Conservation (phyloP, 208 protist genomes). For the Tritrichomonas foetus region DNA sequence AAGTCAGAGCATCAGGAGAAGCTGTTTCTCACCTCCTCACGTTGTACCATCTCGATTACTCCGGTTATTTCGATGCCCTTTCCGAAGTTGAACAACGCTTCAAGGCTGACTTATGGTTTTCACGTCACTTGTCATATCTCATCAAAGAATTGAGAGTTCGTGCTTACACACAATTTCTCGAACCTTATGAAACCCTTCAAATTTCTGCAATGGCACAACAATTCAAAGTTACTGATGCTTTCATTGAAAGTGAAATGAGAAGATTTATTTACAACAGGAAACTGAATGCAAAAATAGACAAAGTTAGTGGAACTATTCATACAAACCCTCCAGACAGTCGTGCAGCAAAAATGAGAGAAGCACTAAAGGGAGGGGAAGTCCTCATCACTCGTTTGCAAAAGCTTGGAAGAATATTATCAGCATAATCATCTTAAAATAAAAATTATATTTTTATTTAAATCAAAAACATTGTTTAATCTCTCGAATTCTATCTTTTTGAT, state of each 20-base stretch:
- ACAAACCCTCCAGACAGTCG: conserved; percentile 18
- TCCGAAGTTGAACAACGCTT: neutral
- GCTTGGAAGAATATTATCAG: neutral
- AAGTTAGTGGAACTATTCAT: conserved; percentile 19
- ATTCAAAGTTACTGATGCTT: neutral
- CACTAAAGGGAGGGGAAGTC: neutral
- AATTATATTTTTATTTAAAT: no score
- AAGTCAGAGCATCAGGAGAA: neutral
- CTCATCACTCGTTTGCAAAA: neutral
- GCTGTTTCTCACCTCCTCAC: neutral
- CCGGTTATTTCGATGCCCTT: neutral
- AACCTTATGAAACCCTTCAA: conserved; percentile 28
- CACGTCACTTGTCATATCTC: neutral
- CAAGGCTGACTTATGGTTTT: neutral
- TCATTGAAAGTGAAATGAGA: conserved; percentile 16
- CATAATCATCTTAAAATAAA: neutral
- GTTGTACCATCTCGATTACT: conserved; percentile 3
- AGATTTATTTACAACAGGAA: conserved; percentile 22
- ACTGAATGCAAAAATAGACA: conserved; percentile 29
- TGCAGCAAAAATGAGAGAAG: conserved; percentile 26
- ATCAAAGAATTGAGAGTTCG: conserved; percentile 20
- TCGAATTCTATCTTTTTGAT: no score
- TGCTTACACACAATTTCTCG: neutral
- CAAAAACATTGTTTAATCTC: no score
- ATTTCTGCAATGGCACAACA: neutral